phyloP scores from a whole-genome alignment of 2,329 filamentous ascomycete species.

The Elsinoe necatrix region DNA sequence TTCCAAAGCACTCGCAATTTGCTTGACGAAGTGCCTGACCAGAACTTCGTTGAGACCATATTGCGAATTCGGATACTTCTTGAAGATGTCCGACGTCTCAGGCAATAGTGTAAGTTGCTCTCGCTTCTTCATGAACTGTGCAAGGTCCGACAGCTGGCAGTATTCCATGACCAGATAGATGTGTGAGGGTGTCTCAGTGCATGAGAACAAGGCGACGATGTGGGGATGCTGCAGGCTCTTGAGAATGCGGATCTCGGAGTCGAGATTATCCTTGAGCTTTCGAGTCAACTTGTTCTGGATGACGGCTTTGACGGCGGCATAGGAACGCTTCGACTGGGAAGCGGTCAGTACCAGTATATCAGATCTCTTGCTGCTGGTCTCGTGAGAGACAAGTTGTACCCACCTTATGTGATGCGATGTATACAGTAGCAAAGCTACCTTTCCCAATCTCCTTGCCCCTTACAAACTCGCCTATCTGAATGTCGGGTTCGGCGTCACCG shows the following conservation, averaged over 20 bases:
- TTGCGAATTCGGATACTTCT: conserved; percentile 78
- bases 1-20: conserved; percentile 82
- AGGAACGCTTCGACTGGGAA: conserved; percentile 50
- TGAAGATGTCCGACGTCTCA: conserved; percentile 79
- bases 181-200: conserved; percentile 73
- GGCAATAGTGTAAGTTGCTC: conserved; percentile 70
- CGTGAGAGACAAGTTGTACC: conserved; percentile 2
- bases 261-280: conserved; percentile 93
- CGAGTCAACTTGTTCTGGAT: conserved; percentile 83
- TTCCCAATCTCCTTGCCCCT: conserved; percentile 88
- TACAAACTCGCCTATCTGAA: conserved; percentile 64
- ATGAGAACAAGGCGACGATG: conserved; percentile 93
- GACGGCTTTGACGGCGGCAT: conserved; percentile 94
- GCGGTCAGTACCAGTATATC: neutral
- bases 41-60: conserved; percentile 96
- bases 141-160: conserved; percentile 89
- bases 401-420: conserved; percentile 38
- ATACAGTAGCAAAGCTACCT: conserved; percentile 95
- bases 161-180: conserved; percentile 99
- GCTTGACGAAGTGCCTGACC: conserved; percentile 90
- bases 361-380: neutral
- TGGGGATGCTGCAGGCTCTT: conserved; percentile 91
- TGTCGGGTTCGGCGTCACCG: conserved; percentile 27
- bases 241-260: conserved; percentile 90
- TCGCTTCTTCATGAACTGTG: conserved; percentile 91